A percentile compares a stretch with the other conserved stretches of the same genome.
Conservation (phyloP, 441 rosid genomes). For the Biscutella auriculata region DNA sequence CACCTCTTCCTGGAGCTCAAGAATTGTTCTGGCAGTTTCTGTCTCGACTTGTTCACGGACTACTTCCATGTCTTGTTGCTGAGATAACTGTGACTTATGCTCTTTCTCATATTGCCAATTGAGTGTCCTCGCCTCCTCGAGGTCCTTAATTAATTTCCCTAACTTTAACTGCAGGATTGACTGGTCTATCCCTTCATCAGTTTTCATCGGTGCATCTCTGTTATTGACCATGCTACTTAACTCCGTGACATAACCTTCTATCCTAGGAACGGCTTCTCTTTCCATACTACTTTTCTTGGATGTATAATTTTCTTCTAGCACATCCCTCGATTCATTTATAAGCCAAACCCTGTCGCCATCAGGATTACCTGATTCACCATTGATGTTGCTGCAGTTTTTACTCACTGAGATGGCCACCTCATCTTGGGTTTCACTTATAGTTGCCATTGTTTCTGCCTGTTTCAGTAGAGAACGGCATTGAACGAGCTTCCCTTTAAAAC, state of each 20-base stretch:
- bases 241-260: conserved; percentile 21
- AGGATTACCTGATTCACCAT: conserved; percentile 22
- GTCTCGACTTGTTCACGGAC: conserved; percentile 75
- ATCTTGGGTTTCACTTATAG: conserved; percentile 31
- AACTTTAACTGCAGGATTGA: conserved; percentile 42
- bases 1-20: conserved; percentile 79
- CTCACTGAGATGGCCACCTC: conserved; percentile 24
- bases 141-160: conserved; percentile 44
- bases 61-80: conserved; percentile 49
- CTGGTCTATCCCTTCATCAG: conserved; percentile 26
- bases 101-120: conserved; percentile 50
- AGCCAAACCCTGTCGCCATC: conserved; percentile 22
- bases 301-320: conserved; percentile 37
- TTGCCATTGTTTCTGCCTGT: conserved; percentile 43
- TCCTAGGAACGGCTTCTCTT: conserved; percentile 22
- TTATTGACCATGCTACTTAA: conserved; percentile 19
- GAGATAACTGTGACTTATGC: conserved; percentile 45
- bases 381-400: conserved; percentile 22
- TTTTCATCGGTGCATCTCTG: conserved; percentile 16
- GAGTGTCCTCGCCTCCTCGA: conserved; percentile 46
- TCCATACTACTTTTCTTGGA: conserved; percentile 31
- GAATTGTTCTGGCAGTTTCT: conserved; percentile 73
- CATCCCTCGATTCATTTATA: conserved; percentile 31
- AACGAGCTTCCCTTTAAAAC: background rate
- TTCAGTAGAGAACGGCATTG: conserved; percentile 12